Evolutionary conservation across 768 basidiomycete species (phyloP), one percentile per base, ranked within the genome.

Genomic region (Sporobolomyces phaffii): DNA sequence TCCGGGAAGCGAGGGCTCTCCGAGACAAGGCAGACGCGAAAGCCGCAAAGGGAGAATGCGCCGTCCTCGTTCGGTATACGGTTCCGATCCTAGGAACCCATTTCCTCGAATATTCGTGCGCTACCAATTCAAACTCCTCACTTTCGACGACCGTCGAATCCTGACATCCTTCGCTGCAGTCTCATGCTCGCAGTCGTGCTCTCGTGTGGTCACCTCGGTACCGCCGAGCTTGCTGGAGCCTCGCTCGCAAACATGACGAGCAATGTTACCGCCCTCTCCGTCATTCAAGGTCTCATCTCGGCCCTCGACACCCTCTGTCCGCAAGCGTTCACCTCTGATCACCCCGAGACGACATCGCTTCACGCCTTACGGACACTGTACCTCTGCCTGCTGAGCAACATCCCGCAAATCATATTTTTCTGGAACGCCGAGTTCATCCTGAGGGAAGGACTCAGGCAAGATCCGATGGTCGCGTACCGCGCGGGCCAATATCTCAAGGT

Each of bases 151-250:
- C 52, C 3, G n/a, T 40, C 36, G 26, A n/a, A n/a, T n/a, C n/a
- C n/a, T n/a, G n/a, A n/a, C n/a, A n/a, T n/a, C n/a, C n/a, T n/a
- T n/a, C 31, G 34, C 9, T 33, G 5, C 50, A 61, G 50, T 13
- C 84, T 98, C 38, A 83, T 90, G 50, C 81, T 94, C 43, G 86
- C 86, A 5, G 86, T 90, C 15, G 89, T 94, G 53, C 77, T 98
- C 40, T 87, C 86, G 15, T 88, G 94, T 28, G 94, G 94, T 0
- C 94, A 97, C 77, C 78, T 97, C 15, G 91, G 90, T 1, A 94
- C 91, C 0, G 84, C 84, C 1, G 89, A 91, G 26, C 84, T 98
- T 0, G 94, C 94, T 3, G 91, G 90, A 0, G 84, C 87, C 29
- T 86, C 84, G 24, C 78, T 89, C 15, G 87, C 84, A 3, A 85